Evolutionary conservation across 1,139 yeast genomes (phyloP).

Genomic region (Candida glucosophila): DNA sequence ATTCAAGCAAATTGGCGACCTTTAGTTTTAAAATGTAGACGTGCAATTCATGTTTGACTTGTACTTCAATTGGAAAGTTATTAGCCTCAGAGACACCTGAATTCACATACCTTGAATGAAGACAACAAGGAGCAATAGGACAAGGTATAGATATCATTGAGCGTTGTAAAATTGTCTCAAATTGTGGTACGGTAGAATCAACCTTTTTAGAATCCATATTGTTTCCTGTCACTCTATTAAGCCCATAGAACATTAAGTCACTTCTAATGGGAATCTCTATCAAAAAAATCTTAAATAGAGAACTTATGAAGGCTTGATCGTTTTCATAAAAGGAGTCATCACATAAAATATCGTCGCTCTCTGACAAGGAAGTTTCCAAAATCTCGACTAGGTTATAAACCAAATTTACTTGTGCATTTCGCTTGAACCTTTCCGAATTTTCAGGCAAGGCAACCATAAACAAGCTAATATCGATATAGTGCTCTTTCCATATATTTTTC

Average conservation of each 20-base stretch:
- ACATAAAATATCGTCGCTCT: conserved; percentile 15
- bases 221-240: conserved; percentile 47
- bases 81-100: conserved; percentile 1
- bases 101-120: conserved; percentile 1
- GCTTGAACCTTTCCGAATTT: conserved; percentile 30
- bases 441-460: conserved; percentile 26
- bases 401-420: conserved; percentile 30
- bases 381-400: conserved; percentile 33
- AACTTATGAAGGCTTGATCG: conserved; percentile 18
- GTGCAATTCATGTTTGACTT: conserved; percentile 36
- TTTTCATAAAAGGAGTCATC: too few relatives aligned
- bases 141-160: conserved; percentile 21
- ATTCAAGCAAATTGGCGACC: conserved; percentile 39
- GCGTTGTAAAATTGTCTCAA: conserved; percentile 16
- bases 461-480: conserved; percentile 14
- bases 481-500: conserved; percentile 16
- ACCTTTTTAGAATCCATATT: conserved; percentile 30
- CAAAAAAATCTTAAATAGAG: conserved; percentile 31
- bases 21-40: conserved; percentile 27
- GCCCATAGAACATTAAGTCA: conserved; percentile 40
- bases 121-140: conserved; percentile 20
- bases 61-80: conserved; percentile 6
- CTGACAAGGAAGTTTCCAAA: conserved; percentile 28
- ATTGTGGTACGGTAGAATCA: conserved; percentile 23
- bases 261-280: conserved; percentile 33